Conservation (phyloP, 75 land plant genomes). For the Cupressus sempervirens region DNA sequence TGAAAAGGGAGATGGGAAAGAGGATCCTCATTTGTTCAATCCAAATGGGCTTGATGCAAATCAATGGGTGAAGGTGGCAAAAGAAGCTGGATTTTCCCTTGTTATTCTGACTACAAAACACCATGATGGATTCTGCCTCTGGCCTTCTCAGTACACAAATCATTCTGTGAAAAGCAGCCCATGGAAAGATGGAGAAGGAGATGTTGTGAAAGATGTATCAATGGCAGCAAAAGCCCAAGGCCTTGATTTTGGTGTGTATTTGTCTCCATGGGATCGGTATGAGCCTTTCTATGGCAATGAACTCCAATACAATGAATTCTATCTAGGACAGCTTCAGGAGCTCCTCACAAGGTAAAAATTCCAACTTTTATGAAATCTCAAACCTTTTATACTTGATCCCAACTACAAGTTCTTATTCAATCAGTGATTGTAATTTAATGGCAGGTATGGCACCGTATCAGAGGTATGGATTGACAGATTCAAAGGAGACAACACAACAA, state of each 20-base stretch:
- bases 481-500: conserved; percentile 64
- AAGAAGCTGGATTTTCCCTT: conserved; percentile 57
- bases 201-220: conserved; percentile 70
- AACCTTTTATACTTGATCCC: too few relatives aligned
- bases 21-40: conserved; percentile 64
- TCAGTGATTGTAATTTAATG: neutral
- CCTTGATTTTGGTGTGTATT: conserved; percentile 79
- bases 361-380: neutral
- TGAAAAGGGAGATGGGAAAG: conserved; percentile 82
- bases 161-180: conserved; percentile 62
- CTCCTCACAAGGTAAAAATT: conserved; percentile 56
- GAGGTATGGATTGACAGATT: conserved; percentile 96
- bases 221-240: conserved; percentile 52
- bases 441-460: conserved; percentile 75
- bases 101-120: conserved; percentile 86
- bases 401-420: neutral
- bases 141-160: conserved; percentile 84
- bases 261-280: conserved; percentile 97
- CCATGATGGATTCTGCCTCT: conserved; percentile 96
- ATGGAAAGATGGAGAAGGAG: conserved; percentile 76
- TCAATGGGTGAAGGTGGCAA: conserved; percentile 74
- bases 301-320: conserved; percentile 72
- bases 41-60: conserved; percentile 57
- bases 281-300: conserved; percentile 71
- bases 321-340: conserved; percentile 79